These are phyloP conservation scores for Sporothrix luriei DNA, from an alignment of 2,329 filamentous ascomycete species.

Conservation along the genomic window DNA sequence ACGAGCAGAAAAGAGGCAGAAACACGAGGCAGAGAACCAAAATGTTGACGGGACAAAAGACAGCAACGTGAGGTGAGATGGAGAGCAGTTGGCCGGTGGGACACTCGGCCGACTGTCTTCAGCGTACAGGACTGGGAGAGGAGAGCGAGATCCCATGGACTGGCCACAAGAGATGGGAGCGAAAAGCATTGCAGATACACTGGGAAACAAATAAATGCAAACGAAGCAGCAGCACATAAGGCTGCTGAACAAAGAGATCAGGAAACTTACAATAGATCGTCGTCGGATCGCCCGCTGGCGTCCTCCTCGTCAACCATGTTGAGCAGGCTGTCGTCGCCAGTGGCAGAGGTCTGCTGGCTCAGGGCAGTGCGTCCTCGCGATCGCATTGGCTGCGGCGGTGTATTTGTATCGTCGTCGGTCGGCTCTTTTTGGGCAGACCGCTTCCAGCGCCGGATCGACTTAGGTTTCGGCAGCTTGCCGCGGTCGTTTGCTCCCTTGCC, in stretches of 20 bases:
- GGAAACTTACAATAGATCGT: constrained; percentile 27
- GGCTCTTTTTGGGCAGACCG: constrained; percentile 12
- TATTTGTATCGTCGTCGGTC: background rate
- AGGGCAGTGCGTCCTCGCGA: background rate
- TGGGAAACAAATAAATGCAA: no score
- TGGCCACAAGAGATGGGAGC: background rate
- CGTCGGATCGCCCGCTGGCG: constrained; percentile 18
- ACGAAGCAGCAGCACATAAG: background rate
- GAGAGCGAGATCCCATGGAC: background rate
- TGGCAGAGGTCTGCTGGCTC: constrained; percentile 18
- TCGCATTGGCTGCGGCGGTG: constrained; percentile 4
- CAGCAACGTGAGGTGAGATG: background rate
- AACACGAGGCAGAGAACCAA: background rate
- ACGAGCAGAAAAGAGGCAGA: constrained; percentile 5
- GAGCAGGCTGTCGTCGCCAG: constrained; percentile 26
- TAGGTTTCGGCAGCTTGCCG: constrained; percentile 19
- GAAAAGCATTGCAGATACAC: background rate
- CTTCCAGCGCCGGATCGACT: constrained; percentile 24
- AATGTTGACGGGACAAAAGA: constrained; percentile 1
- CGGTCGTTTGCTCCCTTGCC: background rate
- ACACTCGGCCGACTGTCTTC: background rate
- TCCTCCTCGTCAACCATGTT: constrained; percentile 26
- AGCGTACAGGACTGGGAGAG: background rate
- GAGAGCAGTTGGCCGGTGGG: background rate
- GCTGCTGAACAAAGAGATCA: background rate